Base-by-base conservation (phyloP, 2,329 filamentous ascomycete species). In the Penicillium sp. region DNA sequence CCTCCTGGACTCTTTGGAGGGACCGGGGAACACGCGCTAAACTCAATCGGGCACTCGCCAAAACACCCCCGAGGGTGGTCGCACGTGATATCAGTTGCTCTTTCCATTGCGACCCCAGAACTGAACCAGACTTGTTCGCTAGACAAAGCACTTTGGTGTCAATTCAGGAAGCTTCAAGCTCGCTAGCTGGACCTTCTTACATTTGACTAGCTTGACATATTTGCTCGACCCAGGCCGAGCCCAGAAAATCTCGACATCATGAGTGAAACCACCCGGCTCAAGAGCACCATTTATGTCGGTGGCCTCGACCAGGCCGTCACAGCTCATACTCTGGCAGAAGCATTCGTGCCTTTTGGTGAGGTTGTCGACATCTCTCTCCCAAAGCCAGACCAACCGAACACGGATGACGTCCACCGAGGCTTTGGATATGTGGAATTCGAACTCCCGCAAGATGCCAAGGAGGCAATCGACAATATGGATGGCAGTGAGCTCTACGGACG, bases 401-500 rank as follows among this genome's bases (percentile, higher is more conserved):
- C 89, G 7, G 86, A 84, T 48, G 91, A 96, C 42, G 80, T 87
- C 29, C 95, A 99, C 74, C 84, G 93, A 52, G 95, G 96, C 1
- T 99, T 98, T 75, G 95, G 93, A 57, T 98, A 99, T 73, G 91
- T 99, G 50, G 95, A 99, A 72, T 99, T 91, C 70, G 92, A 97
- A 68, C 85, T 92, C 56, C 83, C 87, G 13, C 85, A 88, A 56
- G 95, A 99, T 76, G 93, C 93, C 27, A 88, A 88, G 69, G 93
- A 98, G 77, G 95, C 95, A 50, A 96, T 99, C 74, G 92, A 98
- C 81, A 99, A 99, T 73, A 98, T 99, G 93, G 92, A 99, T 72
- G 92, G 96, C 74, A 90, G 93, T 59, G 93, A 98, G 78, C 85
- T 99, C 46, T 98, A 93, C 72, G 96, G 95, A 11, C 86, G 91